Evolutionary conservation across 345 rosid genomes (phyloP), one percentile per base, ranked within the genome.

Genomic region (Eucalyptus polybractea): DNA sequence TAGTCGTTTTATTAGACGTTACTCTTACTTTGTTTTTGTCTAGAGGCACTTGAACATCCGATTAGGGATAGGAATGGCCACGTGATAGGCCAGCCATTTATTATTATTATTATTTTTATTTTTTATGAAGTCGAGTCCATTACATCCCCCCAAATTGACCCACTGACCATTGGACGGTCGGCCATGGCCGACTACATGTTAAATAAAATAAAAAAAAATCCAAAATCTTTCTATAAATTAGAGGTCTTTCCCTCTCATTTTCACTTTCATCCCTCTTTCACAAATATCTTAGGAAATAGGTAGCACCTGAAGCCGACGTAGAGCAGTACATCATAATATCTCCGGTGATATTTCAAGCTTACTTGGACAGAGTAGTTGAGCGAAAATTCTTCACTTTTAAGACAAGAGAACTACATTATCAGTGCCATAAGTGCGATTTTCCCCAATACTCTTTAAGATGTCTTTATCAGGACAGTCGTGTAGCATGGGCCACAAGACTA

Each of bases 141-240:
- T 56, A 0, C 6, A 8, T 22, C 0, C 12, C 1, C 60, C 60
- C 27, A 56, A 24, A 56, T 2, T 56, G 27, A 22, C 60, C 1
- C 11, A 54, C 0, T 54, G 27, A 54, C 60, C 60, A 8, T 54
- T 54, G 60, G 60, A 54, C 0, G 0, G 60, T 54, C 5, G 25
- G 25, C 60, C 60, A 54, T 0, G 60, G 60, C 60, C 6, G 27
- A 22, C 60, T 54, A 8, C 60, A 56, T 21, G 60, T 56, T 56
- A 24, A 58, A 58, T 10, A 25, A 58, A 3, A n/a, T n/a, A 1
- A 8, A 8, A 60, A 5, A 3, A 10, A 60, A 60, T 56, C 13
- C 27, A 56, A 56, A 60, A 12, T 25, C 14, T 60, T 60, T 60
- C n/a, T 10, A 56, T 56, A 56, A 56, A 56, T 56, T 56, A 1